phyloP scores from a whole-genome alignment of 1,284 basidiomycete genomes.

The Ganoderma sp. region DNA sequence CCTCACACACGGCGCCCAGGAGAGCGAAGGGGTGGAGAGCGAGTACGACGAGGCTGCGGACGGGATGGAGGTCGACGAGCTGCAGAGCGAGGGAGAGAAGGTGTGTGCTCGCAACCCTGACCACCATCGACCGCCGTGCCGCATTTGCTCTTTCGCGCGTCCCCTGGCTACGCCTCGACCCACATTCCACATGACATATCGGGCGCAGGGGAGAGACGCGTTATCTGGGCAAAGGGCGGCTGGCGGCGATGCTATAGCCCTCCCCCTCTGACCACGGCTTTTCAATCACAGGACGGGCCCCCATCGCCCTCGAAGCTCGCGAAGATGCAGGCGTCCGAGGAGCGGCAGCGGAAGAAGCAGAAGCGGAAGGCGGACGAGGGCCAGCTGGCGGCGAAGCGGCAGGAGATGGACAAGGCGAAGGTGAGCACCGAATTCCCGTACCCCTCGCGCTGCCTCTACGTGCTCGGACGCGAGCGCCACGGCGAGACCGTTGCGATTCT shows the following conservation, averaged over 20 bases:
- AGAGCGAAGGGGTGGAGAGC: slow-evolving; percentile 74
- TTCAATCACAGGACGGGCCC: slow-evolving; percentile 34
- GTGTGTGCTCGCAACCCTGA: slow-evolving; percentile 35
- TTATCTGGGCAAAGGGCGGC: slow-evolving; percentile 11
- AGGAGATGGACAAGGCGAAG: slow-evolving; percentile 86
- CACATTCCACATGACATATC: not conserved
- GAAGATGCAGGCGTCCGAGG: slow-evolving; percentile 47
- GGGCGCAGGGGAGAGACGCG: slow-evolving; percentile 15
- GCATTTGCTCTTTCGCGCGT: not conserved
- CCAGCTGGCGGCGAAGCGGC: slow-evolving; percentile 67
- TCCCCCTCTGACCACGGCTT: slow-evolving; percentile 12
- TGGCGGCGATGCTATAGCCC: slow-evolving; percentile 2
- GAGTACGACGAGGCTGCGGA: slow-evolving; percentile 53
- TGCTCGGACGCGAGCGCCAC: not conserved
- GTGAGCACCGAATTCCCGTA: slow-evolving; percentile 44
- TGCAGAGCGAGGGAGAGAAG: slow-evolving; percentile 63
- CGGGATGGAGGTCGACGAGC: slow-evolving; percentile 64
- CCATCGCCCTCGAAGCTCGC: slow-evolving; percentile 48
- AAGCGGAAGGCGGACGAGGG: slow-evolving; percentile 73
- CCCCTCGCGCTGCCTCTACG: not conserved
- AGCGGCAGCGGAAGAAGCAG: slow-evolving; percentile 60
- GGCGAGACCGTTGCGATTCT: not conserved
- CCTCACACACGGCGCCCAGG: slow-evolving; percentile 44
- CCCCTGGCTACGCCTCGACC: not conserved
- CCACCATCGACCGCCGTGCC: not conserved